Evolutionary conservation across 768 basidiomycete genomes (phyloP).

Genomic region (Crassisporium funariophilum): DNA sequence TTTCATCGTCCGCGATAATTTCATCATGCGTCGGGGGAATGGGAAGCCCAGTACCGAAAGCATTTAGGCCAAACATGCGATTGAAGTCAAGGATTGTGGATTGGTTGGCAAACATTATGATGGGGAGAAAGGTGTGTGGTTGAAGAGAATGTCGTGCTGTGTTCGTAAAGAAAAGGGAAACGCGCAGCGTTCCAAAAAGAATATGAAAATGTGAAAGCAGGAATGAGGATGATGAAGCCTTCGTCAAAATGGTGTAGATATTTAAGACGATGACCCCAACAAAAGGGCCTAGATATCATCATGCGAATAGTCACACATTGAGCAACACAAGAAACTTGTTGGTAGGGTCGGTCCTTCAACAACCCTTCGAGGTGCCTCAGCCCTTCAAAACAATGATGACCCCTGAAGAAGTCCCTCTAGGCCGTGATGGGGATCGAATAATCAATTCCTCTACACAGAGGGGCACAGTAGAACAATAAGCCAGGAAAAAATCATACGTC

Average conservation of each 20-base stretch:
- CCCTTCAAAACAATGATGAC: too few species aligned
- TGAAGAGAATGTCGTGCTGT: neutral
- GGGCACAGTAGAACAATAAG: too few species aligned
- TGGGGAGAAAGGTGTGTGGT: neutral
- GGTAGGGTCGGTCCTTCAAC: neutral
- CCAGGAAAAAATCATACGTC: too few species aligned
- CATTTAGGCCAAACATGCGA: conserved; percentile 16
- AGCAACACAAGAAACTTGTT: neutral
- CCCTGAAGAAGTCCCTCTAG: too few species aligned
- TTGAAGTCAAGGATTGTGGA: conserved; percentile 21
- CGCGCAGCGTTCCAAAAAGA: neutral
- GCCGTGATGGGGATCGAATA: too few species aligned
- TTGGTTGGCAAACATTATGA: too few species aligned
- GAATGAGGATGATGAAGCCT: neutral
- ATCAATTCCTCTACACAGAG: too few species aligned
- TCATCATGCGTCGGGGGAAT: too few species aligned
- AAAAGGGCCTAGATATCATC: neutral
- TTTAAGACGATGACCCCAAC: neutral
- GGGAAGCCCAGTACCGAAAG: conserved; percentile 19
- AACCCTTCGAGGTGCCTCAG: too few species aligned
- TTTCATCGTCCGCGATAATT: too few species aligned
- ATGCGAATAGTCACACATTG: neutral
- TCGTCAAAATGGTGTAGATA: neutral
- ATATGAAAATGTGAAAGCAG: neutral
- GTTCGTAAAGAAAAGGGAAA: neutral